These are phyloP conservation scores for Acidiella bohemica DNA, from an alignment of 495 filamentous ascomycete genomes.

Conservation along the genomic window DNA sequence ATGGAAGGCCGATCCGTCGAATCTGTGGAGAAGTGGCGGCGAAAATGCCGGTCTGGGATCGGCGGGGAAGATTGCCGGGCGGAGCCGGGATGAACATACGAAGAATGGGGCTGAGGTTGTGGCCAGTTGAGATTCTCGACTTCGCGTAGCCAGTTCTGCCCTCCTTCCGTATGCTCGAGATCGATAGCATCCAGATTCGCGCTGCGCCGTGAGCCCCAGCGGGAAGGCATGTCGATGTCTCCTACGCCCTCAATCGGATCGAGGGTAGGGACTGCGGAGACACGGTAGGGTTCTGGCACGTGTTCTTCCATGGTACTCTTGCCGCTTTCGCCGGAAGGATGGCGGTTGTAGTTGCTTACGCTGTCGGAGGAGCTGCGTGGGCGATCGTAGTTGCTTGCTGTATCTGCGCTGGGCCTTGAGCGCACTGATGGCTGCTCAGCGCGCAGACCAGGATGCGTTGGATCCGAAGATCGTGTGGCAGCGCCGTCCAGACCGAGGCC, in stretches of 20 bases:
- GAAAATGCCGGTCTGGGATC: too few species aligned
- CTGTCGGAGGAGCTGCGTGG: not conserved
- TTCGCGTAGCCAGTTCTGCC: slow-evolving; percentile 6
- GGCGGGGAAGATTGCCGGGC: too few species aligned
- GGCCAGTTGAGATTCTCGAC: slow-evolving; percentile 14
- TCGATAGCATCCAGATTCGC: not conserved
- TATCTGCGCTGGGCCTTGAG: not conserved
- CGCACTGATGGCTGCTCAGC: slow-evolving; percentile 6
- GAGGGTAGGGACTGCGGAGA: slow-evolving; percentile 13
- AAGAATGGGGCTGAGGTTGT: too few species aligned
- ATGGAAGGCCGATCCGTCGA: not conserved
- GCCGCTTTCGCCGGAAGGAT: not conserved
- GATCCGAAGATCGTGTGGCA: not conserved
- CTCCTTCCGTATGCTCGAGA: not conserved
- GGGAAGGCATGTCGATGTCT: slow-evolving; percentile 13
- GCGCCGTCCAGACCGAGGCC: too few species aligned
- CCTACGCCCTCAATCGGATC: slow-evolving; percentile 11
- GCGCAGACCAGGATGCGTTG: slow-evolving; percentile 7
- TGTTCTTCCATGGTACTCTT: slow-evolving; percentile 1
- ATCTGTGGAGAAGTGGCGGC: not conserved
- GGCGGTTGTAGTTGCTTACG: not conserved
- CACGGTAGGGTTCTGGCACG: not conserved
- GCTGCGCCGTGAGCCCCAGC: slow-evolving; percentile 9
- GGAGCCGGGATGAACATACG: too few species aligned
- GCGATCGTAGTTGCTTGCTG: not conserved